phyloP scores from a whole-genome alignment of 345 rosid genomes.

The Luvunga scandens region DNA sequence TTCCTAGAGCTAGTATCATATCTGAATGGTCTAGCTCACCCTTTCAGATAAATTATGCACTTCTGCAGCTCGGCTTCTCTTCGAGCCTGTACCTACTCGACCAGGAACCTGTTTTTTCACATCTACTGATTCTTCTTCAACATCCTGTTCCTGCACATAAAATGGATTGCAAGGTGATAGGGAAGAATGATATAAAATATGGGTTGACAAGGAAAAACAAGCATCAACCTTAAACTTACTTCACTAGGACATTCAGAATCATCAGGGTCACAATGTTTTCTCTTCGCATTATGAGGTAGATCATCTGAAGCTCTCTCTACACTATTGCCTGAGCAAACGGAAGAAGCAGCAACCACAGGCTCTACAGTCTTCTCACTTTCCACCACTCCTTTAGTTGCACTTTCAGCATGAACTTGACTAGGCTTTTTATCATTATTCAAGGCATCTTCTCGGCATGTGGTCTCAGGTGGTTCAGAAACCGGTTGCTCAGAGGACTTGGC shows the following conservation, averaged over 20 bases:
- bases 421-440: constrained; percentile 22
- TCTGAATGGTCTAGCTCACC: constrained; percentile 47
- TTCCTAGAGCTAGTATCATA: not conserved
- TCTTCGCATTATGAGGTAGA: constrained; percentile 48
- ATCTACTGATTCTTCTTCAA: constrained; percentile 61
- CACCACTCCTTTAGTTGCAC: constrained; percentile 33
- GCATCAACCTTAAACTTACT: constrained; percentile 37
- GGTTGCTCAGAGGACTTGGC: constrained; percentile 32
- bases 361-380: constrained; percentile 52
- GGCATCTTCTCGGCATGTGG: constrained; percentile 29
- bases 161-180: not conserved
- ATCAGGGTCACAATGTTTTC: constrained; percentile 54
- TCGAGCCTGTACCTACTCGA: constrained; percentile 48
- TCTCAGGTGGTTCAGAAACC: constrained; percentile 35
- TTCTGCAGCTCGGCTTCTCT: constrained; percentile 91
- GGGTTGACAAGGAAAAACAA: not conserved
- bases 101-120: constrained; percentile 43
- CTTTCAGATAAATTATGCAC: constrained; percentile 96
- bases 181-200: constrained; percentile 4
- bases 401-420: constrained; percentile 27
- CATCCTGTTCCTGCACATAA: constrained; percentile 71
- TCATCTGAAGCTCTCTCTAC: constrained; percentile 56
- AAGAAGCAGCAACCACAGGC: constrained; percentile 57
- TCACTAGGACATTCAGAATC: constrained; percentile 71
- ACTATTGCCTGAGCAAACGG: constrained; percentile 77